Base-by-base conservation (phyloP, 225 moss, liverwort and hornwort species). In the Polytrichum commune region DNA sequence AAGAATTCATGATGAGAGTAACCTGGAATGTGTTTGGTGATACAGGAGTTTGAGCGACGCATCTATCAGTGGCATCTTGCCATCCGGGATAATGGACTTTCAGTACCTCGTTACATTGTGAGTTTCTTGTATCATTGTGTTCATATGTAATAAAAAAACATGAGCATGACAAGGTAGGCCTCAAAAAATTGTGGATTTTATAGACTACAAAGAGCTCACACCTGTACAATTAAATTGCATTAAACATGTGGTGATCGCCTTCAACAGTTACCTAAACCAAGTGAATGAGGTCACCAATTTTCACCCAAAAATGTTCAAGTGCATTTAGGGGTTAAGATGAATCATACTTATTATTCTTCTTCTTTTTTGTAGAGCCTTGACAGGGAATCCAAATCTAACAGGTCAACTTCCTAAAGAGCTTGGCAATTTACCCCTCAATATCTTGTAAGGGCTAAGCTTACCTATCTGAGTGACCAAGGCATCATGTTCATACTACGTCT, bases 351-450 rank as follows among this genome's bases (percentile, higher is more conserved):
- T 64, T 30, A 64, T 1, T 2, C 2, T 6, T 64, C 29, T 19
- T 29, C 33, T 2, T 65, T 62, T 66, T 54, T 62, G 67, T 67
- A 79, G 75, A 62, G 66, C 33, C 56, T 67, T 79, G 67, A 70
- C 75, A 23, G 75, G 79, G 61, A 79, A 79, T 23, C 79, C 62
- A 62, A 62, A 57, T 67, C 38, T 79, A 71, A 53, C 67, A 19
- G 79, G 75, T 67, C 70, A 62, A 19, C 27, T 79, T 67, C 79
- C 79, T 27, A 71, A 71, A 66, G 79, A 79, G 56, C 75, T 79
- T 75, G 71, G 66, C 4, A 62, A 4, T n/a, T 67, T 79, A 69
- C 75, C 75, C 16, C 1, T 79, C 25, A 70, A 19, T 26, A 55
- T 20, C 54, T 75, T 79, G 75, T 79, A 29, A 56, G 75, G 29